Base-by-base conservation (phyloP, 83 land plant genomes). In the Picea abies region DNA sequence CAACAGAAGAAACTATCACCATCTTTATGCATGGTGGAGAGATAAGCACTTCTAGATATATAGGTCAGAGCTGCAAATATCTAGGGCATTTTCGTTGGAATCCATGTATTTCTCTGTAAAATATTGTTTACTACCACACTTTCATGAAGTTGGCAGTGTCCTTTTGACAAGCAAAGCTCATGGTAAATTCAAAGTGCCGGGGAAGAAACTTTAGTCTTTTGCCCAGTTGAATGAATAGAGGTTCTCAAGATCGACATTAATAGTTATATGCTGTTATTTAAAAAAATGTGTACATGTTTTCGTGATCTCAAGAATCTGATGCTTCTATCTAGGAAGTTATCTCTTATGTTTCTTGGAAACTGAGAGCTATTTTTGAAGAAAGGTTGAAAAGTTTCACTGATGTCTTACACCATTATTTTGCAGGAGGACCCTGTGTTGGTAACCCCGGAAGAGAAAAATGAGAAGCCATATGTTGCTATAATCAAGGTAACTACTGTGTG, bases 381-480 rank as follows among this genome's bases (percentile, higher is more conserved):
- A 69, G 16, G 73, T 15, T 35, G 9, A 35, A 32, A 69, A 5
- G 17, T 69, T 69, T 80, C 25, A 16, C 8, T 62, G 41, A 23
- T 25, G 83, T 62, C 12, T 60, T 71, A 70, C 49, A 0, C 35
- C 23, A 22, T 84, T 71, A 2, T 56, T 63, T 63, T 83, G 86
- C 89, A 94, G 99, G 99, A 95, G 85, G 98, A 95, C 85, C 87
- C 98, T 26, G 98, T 95, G 14, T 91, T 95, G 62, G 76, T 95
- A n/a, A 83, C 90, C 35, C 96, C 96, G 6, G 98, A 95, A 82
- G 90, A 89, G 23, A 81, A 63, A 47, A 56, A 79, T 5, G 94
- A 94, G 86, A 97, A 95, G 80, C 99, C 99, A 22, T 97, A 97
- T 85, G 98, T 95, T 26, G 99, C 99, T 61, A 94, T 97, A 41